phyloP scores from a whole-genome alignment of 192 early-diverging fungal species.

The Borealophlyctis nickersoniae region DNA sequence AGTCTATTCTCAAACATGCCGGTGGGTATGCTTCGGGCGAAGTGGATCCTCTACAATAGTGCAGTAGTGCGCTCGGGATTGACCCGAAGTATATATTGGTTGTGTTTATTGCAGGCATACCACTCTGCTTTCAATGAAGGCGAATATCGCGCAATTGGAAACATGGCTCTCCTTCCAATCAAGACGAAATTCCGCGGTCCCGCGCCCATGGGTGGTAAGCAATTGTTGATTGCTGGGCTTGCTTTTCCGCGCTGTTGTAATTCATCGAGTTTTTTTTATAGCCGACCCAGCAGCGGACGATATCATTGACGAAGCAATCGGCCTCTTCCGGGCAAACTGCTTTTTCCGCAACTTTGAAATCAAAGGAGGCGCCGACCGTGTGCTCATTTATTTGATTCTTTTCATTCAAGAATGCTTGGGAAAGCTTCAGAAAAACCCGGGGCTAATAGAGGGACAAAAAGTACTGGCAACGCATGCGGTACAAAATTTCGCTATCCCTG shows the following conservation, averaged over 20 bases:
- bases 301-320: conserved; percentile 92
- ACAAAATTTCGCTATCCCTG: conserved; percentile 87
- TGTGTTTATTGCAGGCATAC: conserved; percentile 73
- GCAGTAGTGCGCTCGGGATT: too few relatives aligned
- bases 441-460: conserved; percentile 72
- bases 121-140: conserved; percentile 79
- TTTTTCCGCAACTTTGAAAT: conserved; percentile 99
- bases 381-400: conserved; percentile 92
- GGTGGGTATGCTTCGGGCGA: not conserved
- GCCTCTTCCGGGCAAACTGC: conserved; percentile 92
- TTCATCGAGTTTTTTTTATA: not conserved
- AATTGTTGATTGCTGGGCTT: not conserved
- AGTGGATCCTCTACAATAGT: too few relatives aligned
- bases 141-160: conserved; percentile 66
- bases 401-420: conserved; percentile 71
- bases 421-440: conserved; percentile 59
- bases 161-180: conserved; percentile 85
- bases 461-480: conserved; percentile 82
- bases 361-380: conserved; percentile 86
- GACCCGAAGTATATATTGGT: not conserved
- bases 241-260: not conserved
- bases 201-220: conserved; percentile 64
- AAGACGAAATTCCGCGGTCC: conserved; percentile 85
- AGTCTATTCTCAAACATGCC: not conserved
- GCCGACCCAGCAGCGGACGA: conserved; percentile 60